Conservation (phyloP, 129 eudicot genomes). For the Tanacetum coccineum region DNA sequence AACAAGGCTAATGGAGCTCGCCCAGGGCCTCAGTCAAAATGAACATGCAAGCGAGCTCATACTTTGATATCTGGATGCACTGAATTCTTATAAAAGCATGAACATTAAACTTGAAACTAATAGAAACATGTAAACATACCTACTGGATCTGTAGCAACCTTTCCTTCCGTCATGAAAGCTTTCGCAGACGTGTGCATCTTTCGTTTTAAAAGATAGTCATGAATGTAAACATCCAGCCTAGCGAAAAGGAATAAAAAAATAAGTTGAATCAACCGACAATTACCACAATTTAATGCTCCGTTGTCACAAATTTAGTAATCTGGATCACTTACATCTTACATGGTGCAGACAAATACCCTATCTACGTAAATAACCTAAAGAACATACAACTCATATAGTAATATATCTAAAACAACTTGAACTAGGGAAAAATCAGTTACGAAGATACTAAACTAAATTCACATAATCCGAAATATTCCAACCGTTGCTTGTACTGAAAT, state of each 20-base stretch:
- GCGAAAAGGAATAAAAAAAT: constrained; percentile 11
- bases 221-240: constrained; percentile 99
- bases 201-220: constrained; percentile 84
- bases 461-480: too few species aligned
- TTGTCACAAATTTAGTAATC: constrained; percentile 1
- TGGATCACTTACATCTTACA: too few species aligned
- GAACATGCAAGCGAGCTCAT: not conserved
- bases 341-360: too few species aligned
- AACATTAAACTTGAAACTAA: not conserved
- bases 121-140: constrained; percentile 38
- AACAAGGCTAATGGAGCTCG: not conserved
- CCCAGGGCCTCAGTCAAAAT: not conserved
- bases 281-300: not conserved
- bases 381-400: too few species aligned
- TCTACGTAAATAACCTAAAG: too few species aligned
- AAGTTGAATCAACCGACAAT: constrained; percentile 2
- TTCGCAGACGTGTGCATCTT: constrained; percentile 92
- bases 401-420: too few species aligned
- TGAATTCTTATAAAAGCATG: not conserved
- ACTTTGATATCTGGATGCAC: not conserved
- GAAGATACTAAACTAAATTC: too few species aligned
- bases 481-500: too few species aligned
- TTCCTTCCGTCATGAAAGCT: constrained; percentile 99
- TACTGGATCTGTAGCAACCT: constrained; percentile 96
- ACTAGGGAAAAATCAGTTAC: too few species aligned